These are phyloP conservation scores for Claviceps digitariae DNA, from an alignment of 2,329 filamentous ascomycete species.

Conservation along the genomic window DNA sequence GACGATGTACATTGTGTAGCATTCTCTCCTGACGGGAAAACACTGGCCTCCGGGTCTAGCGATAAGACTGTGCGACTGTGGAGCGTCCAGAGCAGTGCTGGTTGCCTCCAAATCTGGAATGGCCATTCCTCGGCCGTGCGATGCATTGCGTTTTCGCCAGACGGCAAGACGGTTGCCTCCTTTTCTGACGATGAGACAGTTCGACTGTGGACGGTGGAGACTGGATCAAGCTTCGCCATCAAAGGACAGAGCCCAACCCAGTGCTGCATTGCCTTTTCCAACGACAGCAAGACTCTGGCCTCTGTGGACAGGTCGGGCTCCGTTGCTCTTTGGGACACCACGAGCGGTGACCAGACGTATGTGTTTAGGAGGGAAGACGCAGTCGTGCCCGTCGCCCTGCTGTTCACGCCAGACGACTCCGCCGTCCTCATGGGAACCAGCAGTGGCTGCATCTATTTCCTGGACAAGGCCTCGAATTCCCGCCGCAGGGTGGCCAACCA, in stretches of 20 bases:
- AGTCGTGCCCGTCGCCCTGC: conserved; percentile 2
- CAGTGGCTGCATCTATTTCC: conserved; percentile 5
- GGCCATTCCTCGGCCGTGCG: conserved; percentile 6
- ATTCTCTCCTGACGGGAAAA: conserved; percentile 5
- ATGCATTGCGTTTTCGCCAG: conserved; percentile 10
- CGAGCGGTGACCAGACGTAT: conserved; percentile 3
- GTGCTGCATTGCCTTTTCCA: conserved; percentile 9
- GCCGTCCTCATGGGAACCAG: conserved; percentile 4
- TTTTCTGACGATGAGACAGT: conserved; percentile 8
- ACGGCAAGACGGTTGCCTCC: conserved; percentile 10
- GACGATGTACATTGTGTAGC: conserved; percentile 3
- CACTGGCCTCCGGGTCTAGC: conserved; percentile 5
- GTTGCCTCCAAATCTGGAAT: conserved; percentile 9
- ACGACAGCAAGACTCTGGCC: conserved; percentile 8
- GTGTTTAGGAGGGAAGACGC: conserved; percentile 2
- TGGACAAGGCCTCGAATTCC: conserved; percentile 2
- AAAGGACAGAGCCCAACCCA: conserved; percentile 7
- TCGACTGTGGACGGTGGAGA: conserved; percentile 8
- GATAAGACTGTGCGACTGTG: conserved; percentile 6
- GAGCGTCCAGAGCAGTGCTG: conserved; percentile 1
- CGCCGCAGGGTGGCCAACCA: conserved; percentile 5
- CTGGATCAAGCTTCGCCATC: conserved; percentile 8
- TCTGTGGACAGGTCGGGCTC: conserved; percentile 6
- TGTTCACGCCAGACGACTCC: conserved; percentile 4
- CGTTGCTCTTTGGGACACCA: conserved; percentile 9